These are phyloP conservation scores for Mycena kentingensis DNA, from an alignment of 768 basidiomycete genomes.

Conservation along the genomic window DNA sequence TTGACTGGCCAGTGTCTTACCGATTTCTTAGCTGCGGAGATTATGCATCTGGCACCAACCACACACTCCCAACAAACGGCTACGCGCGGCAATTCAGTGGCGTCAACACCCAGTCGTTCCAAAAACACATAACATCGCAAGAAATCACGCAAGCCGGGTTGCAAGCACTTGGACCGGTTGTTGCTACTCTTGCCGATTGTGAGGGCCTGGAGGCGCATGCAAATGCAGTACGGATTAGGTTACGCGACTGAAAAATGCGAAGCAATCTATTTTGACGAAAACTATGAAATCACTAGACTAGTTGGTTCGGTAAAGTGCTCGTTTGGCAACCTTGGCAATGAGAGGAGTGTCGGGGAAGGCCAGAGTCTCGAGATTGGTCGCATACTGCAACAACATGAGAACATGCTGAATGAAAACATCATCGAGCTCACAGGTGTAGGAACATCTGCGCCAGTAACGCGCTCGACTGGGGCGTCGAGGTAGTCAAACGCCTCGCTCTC, in stretches of 20 bases:
- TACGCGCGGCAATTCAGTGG: conserved; percentile 98
- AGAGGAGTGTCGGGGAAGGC: conserved; percentile 92
- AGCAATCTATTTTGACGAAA: conserved; percentile 20
- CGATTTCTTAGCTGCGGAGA: conserved; percentile 79
- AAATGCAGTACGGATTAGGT: conserved; percentile 89
- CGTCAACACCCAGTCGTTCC: conserved; percentile 96
- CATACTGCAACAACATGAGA: conserved; percentile 60
- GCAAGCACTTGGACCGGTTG: conserved; percentile 77
- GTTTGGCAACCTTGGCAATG: conserved; percentile 94
- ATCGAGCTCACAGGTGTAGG: conserved; percentile 76
- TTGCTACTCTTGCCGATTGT: conserved; percentile 88
- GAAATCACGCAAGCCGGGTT: conserved; percentile 84
- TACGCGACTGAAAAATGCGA: conserved; percentile 35
- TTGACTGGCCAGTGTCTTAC: conserved; percentile 6
- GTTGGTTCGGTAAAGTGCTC: conserved; percentile 87
- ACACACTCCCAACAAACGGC: conserved; percentile 94
- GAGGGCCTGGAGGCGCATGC: conserved; percentile 96
- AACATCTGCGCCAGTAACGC: conserved; percentile 95
- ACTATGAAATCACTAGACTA: conserved; percentile 38
- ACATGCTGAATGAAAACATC: conserved; percentile 9
- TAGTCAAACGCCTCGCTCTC: conserved; percentile 99
- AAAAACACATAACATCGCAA: conserved; percentile 98
- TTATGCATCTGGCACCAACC: conserved; percentile 98
- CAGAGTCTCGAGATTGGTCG: conserved; percentile 82
- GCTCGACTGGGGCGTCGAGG: conserved; percentile 97